A percentile compares a stretch with the other conserved stretches of the same genome.
phyloP scores from a whole-genome alignment of 2,329 filamentous ascomycete genomes.

The Chalaropsis thielavioides region DNA sequence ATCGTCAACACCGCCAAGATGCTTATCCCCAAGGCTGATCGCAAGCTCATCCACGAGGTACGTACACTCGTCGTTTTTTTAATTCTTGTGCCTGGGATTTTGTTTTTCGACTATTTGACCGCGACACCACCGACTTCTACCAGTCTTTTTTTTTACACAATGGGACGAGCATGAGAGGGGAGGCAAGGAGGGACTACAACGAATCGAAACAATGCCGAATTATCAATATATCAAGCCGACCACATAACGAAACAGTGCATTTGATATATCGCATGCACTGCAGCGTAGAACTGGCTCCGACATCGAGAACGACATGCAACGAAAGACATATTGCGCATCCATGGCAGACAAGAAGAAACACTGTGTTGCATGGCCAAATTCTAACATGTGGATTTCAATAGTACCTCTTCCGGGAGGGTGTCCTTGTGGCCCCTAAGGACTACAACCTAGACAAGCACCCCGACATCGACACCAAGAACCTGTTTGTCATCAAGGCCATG shows the following conservation, averaged over 20 bases:
- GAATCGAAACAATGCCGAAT: neutral
- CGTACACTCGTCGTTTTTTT: slow-evolving; percentile 18
- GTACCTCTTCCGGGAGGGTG: slow-evolving; percentile 91
- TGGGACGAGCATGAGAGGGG: slow-evolving; percentile 20
- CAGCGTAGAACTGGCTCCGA: neutral
- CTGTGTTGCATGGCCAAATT: neutral
- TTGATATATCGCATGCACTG: neutral
- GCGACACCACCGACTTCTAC: neutral
- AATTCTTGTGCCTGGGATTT: slow-evolving; percentile 12
- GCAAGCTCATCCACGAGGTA: slow-evolving; percentile 98
- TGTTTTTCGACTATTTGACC: neutral
- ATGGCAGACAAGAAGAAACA: neutral
- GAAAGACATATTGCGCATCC: neutral
- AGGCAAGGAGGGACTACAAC: neutral
- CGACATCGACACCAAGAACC: slow-evolving; percentile 99
- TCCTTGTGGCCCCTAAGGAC: slow-evolving; percentile 98
- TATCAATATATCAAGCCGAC: neutral
- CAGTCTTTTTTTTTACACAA: neutral
- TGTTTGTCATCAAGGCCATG: slow-evolving; percentile 96
- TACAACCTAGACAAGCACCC: slow-evolving; percentile 95
- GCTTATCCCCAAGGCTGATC: slow-evolving; percentile 99
- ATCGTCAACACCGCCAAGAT: slow-evolving; percentile 42
- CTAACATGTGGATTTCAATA: slow-evolving; percentile 26
- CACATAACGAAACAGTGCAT: neutral
- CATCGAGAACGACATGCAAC: slow-evolving; percentile 13